A percentile compares a stretch with the other conserved stretches of the same genome.
These are phyloP conservation scores for Urochloa ruziziensis DNA, from an alignment of 176 grass and related monocot species.

Conservation along the genomic window DNA sequence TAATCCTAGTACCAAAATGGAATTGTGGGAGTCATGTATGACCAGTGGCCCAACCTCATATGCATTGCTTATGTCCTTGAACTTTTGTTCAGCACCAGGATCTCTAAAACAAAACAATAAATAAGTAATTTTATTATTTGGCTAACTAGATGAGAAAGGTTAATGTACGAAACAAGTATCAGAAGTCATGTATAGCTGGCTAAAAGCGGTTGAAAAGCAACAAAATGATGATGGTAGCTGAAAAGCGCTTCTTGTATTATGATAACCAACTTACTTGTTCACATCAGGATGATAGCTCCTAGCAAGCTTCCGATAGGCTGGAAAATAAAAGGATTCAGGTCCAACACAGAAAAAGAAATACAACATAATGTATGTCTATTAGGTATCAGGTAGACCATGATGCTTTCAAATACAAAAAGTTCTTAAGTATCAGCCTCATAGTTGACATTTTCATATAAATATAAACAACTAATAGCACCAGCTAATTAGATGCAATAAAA, in stretches of 20 bases:
- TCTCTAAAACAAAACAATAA: slow-evolving; percentile 79
- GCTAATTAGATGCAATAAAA: no score
- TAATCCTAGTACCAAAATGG: not conserved
- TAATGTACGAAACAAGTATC: slow-evolving; percentile 17
- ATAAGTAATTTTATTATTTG: no score
- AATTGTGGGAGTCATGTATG: slow-evolving; percentile 15
- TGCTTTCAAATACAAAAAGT: not conserved
- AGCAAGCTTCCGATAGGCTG: slow-evolving; percentile 93
- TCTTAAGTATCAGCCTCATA: not conserved
- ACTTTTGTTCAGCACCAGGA: slow-evolving; percentile 88
- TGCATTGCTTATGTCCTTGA: slow-evolving; percentile 97
- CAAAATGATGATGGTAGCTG: not conserved
- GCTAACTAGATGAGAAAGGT: slow-evolving; percentile 3
- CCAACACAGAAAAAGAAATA: slow-evolving; percentile 12
- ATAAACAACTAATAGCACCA: no score
- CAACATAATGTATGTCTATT: not conserved
- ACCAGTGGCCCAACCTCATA: slow-evolving; percentile 94
- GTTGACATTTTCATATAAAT: not conserved
- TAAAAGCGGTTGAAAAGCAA: not conserved
- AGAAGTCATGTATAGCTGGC: not conserved
- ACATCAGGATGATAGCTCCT: slow-evolving; percentile 94
- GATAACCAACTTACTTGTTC: slow-evolving; percentile 76
- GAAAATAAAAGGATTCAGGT: slow-evolving; percentile 32
- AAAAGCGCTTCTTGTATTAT: not conserved
- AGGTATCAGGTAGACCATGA: not conserved